Evolutionary conservation across 2,329 filamentous ascomycete species (phyloP), one percentile per base, ranked within the genome.

Genomic region (Fonsecaea erecta): DNA sequence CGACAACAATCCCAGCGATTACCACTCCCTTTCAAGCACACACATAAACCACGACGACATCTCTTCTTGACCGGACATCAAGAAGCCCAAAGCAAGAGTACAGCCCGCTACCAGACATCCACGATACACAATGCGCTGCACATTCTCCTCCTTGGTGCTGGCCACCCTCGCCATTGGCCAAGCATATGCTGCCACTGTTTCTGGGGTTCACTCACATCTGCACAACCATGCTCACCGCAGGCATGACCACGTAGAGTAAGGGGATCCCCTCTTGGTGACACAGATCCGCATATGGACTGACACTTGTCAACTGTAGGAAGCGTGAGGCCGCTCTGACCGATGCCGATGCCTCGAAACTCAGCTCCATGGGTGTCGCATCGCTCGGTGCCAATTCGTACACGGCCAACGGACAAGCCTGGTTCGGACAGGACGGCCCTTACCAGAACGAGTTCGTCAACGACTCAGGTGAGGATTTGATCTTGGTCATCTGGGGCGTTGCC

Each of bases 81-180:
- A 68, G 59, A 62, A 60, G 14, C 16, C 52, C 37, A 58, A 58
- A 24, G 40, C 55, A 52, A 52, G 52, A 21, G 55, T 30, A 51
- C 21, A 48, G 8, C 18, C 18, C 43, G 43, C 9, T 11, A 21
- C 43, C 21, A 18, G 18, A 51, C 61, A 62, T 52, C 53, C 55
- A 40, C 61, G 70, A 63, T 16, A 48, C 43, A 48, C 43, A 48
- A 71, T 71, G 70, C 68, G 60, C 46, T 70, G 63, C 70, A 61
- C 70, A 67, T 64, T 66, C 30, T 63, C 66, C 37, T 64, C 68
- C 52, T 59, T 71, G 67, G 70, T 71, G 70, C 70, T 71, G 65
- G 67, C 65, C 70, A 71, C 70, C 65, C 67, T 71, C 43, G 70
- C 67, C 37, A 61, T 64, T 43, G 66, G 70, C 56, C 67, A 70